phyloP scores from a whole-genome alignment of 495 filamentous ascomycete species.

The Geopyxis carbonaria region DNA sequence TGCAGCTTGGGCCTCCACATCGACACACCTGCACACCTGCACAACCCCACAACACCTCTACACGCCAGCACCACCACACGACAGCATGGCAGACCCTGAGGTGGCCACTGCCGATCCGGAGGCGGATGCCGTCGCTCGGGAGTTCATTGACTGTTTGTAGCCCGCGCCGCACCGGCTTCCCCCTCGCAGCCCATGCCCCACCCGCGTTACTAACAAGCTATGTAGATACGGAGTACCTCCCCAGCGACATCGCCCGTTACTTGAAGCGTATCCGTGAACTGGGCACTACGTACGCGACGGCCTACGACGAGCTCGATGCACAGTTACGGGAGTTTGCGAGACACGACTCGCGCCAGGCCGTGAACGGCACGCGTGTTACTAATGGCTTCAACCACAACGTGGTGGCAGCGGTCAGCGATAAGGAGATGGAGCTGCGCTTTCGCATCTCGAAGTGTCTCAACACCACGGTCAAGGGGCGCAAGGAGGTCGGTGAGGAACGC shows the following conservation, averaged over 20 bases:
- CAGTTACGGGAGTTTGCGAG: slow-evolving; percentile 58
- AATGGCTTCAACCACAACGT: slow-evolving; percentile 14
- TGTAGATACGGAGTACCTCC: slow-evolving; percentile 74
- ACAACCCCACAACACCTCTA: no score
- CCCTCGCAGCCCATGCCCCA: not conserved
- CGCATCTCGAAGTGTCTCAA: slow-evolving; percentile 59
- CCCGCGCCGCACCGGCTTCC: not conserved
- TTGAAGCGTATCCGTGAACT: slow-evolving; percentile 74
- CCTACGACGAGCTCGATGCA: slow-evolving; percentile 49
- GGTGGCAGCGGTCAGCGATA: slow-evolving; percentile 13
- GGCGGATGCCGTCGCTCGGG: slow-evolving; percentile 80
- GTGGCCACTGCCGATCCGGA: slow-evolving; percentile 72
- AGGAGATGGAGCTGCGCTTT: slow-evolving; percentile 42
- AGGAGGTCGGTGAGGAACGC: slow-evolving; percentile 68
- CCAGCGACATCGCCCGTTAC: slow-evolving; percentile 78
- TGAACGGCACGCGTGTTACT: slow-evolving; percentile 24
- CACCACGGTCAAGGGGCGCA: slow-evolving; percentile 55
- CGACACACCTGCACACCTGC: no score
- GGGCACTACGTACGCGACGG: slow-evolving; percentile 50
- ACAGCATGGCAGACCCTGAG: no score
- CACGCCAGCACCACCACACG: no score
- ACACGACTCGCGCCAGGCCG: slow-evolving; percentile 33
- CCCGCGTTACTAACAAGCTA: not conserved
- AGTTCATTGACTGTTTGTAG: slow-evolving; percentile 72
- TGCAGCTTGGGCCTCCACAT: no score